phyloP scores from a whole-genome alignment of 2,329 filamentous ascomycete species.

The Clarireedia sp. region DNA sequence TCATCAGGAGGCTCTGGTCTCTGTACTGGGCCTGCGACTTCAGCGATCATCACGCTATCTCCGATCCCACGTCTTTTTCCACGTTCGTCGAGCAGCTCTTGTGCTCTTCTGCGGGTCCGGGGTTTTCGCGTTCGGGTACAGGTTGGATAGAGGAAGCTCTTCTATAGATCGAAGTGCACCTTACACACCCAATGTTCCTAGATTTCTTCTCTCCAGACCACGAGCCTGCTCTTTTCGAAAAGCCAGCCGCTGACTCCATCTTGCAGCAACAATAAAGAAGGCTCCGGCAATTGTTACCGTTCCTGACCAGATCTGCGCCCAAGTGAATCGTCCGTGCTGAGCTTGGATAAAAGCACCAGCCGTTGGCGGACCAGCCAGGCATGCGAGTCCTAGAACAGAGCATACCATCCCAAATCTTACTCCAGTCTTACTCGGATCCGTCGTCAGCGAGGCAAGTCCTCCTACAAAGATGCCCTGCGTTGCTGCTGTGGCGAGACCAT shows the following conservation, averaged over 20 bases:
- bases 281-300: constrained; percentile 1
- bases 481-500: constrained; percentile 40
- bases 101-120: no score
- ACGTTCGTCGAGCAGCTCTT: no score
- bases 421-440: constrained; percentile 42
- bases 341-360: constrained; percentile 4
- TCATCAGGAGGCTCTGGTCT: no score
- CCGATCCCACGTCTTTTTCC: no score
- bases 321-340: neutral
- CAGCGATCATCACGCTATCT: no score
- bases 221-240: neutral
- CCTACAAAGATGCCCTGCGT: constrained; percentile 44
- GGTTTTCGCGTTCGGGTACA: no score
- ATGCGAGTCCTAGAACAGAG: constrained; percentile 3
- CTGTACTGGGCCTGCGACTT: no score
- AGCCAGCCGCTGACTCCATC: neutral
- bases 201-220: no score
- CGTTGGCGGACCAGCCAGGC: constrained; percentile 7
- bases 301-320: constrained; percentile 4
- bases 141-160: no score
- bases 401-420: constrained; percentile 52
- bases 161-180: no score
- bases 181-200: no score
- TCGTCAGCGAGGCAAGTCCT: constrained; percentile 40
- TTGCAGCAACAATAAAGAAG: neutral